Evolutionary conservation across 768 basidiomycete genomes (phyloP).

Genomic region (Strobilomyces dryophilus): DNA sequence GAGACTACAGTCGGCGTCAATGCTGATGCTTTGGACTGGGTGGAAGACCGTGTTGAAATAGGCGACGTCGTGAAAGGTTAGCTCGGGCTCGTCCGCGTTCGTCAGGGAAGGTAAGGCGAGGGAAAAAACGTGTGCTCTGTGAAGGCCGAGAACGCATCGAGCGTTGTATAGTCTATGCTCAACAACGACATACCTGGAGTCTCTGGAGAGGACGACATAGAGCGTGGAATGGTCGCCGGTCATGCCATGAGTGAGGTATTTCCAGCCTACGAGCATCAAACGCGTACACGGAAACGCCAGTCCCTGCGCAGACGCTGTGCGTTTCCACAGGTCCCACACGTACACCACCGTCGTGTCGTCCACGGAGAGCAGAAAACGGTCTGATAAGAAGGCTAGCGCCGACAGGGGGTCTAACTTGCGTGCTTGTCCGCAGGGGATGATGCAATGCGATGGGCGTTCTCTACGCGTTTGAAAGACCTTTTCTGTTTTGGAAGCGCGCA

Average conservation of each 20-base stretch:
- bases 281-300: constrained; percentile 1
- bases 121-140: constrained; percentile 9
- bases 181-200: constrained; percentile 4
- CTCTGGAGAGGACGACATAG: constrained; percentile 7
- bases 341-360: constrained; percentile 4
- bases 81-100: not conserved
- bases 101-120: not conserved
- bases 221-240: constrained; percentile 12
- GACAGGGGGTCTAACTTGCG: not conserved
- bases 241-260: not conserved
- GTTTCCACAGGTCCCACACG: constrained; percentile 12
- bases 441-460: not conserved
- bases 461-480: not conserved
- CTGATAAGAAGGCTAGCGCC: constrained; percentile 6
- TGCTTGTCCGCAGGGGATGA: not conserved
- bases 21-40: constrained; percentile 31
- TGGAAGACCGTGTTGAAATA: constrained; percentile 2
- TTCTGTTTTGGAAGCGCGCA: constrained; percentile 3
- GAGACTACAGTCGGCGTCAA: constrained; percentile 23
- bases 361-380: constrained; percentile 10
- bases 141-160: not conserved
- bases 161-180: not conserved
- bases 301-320: not conserved
- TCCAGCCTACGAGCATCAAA: constrained; percentile 8
- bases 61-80: constrained; percentile 1